A percentile compares a stretch with the other conserved stretches of the same genome.
Evolutionary conservation across 2,329 filamentous ascomycete species (phyloP).

Genomic region (Xylariaceae sp.): DNA sequence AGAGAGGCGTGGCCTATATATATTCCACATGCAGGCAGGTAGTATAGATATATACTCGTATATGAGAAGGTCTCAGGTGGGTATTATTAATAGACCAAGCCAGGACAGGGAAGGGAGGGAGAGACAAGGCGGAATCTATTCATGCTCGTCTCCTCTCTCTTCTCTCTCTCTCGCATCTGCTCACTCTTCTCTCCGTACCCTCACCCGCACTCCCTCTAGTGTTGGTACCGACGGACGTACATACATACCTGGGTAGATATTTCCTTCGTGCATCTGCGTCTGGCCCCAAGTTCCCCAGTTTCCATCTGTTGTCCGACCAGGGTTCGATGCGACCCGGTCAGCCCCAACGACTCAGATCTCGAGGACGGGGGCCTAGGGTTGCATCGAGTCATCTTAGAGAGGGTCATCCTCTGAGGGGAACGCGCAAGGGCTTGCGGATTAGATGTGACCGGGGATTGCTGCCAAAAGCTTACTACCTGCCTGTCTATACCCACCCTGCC

Average conservation of each 20-base stretch:
- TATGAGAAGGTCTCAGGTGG: too few species aligned
- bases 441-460: background rate
- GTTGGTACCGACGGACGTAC: background rate
- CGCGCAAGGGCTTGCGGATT: too few species aligned
- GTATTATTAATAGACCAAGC: background rate
- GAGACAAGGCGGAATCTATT: background rate
- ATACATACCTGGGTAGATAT: background rate
- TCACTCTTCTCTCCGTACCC: background rate
- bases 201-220: background rate
- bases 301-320: slow-evolving; percentile 1
- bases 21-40: background rate
- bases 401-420: slow-evolving; percentile 11
- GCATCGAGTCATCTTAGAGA: slow-evolving; percentile 15
- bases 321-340: slow-evolving; percentile 9
- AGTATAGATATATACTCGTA: background rate
- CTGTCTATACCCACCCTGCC: too few species aligned
- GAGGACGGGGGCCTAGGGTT: slow-evolving; percentile 14
- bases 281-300: background rate
- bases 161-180: background rate
- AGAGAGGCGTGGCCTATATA: background rate
- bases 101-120: background rate
- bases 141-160: background rate
- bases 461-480: background rate
- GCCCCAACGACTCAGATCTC: slow-evolving; percentile 16
- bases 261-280: background rate